Conservation (phyloP, 768 basidiomycete genomes). For the Leucocoprinus leucothites region DNA sequence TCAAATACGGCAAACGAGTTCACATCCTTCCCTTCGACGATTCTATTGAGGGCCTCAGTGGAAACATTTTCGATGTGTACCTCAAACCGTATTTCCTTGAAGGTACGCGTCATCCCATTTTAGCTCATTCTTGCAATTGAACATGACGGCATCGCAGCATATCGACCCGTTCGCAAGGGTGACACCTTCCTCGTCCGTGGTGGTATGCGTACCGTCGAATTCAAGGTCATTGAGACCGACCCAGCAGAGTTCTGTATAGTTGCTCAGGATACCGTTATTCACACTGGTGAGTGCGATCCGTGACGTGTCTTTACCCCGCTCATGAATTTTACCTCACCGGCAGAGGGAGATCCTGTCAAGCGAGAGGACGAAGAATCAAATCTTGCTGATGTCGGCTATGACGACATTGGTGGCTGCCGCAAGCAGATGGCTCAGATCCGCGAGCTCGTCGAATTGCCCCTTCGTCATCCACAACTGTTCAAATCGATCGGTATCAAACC, state of each 20-base stretch:
- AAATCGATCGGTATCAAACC: slow-evolving; percentile 99
- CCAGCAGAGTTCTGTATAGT: slow-evolving; percentile 98
- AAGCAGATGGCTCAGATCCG: slow-evolving; percentile 99
- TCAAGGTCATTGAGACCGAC: slow-evolving; percentile 98
- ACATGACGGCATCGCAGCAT: slow-evolving; percentile 43
- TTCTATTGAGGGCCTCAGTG: slow-evolving; percentile 95
- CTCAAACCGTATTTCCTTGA: slow-evolving; percentile 99
- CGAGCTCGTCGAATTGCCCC: slow-evolving; percentile 96
- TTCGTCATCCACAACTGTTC: slow-evolving; percentile 98
- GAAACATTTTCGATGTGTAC: slow-evolving; percentile 98
- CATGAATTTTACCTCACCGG: neutral
- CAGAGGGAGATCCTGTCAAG: slow-evolving; percentile 98
- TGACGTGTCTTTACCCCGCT: slow-evolving; percentile 12
- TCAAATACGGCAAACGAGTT: slow-evolving; percentile 98
- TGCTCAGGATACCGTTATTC: slow-evolving; percentile 97
- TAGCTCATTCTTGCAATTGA: neutral
- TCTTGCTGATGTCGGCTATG: slow-evolving; percentile 95
- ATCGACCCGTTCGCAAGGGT: slow-evolving; percentile 93
- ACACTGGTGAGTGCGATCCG: slow-evolving; percentile 56
- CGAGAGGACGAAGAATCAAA: slow-evolving; percentile 98
- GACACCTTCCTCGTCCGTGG: slow-evolving; percentile 99
- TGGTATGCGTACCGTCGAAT: slow-evolving; percentile 97
- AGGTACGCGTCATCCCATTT: slow-evolving; percentile 40
- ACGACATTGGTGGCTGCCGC: slow-evolving; percentile 98
- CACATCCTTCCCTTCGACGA: slow-evolving; percentile 98